Evolutionary conservation across 2,329 filamentous ascomycete genomes (phyloP).

Genomic region (Cordyceps fumosorosea): DNA sequence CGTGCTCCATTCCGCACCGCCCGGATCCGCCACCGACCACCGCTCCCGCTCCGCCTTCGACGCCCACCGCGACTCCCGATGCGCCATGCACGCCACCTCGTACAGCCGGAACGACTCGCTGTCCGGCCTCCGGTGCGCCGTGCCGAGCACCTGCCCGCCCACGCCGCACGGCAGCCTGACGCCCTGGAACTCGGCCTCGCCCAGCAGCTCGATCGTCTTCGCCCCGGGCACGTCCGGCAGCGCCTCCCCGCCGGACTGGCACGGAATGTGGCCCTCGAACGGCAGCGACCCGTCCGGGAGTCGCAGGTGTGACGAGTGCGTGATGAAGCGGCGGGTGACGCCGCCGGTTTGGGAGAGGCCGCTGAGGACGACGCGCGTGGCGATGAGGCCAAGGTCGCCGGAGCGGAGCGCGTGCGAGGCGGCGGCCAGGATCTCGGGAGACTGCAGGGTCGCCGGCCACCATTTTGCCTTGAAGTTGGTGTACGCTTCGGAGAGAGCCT

Average conservation of each 20-base stretch:
- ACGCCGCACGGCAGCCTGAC: slow-evolving; percentile 16
- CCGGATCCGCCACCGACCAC: slow-evolving; percentile 14
- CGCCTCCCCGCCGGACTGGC: slow-evolving; percentile 16
- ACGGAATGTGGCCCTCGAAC: slow-evolving; percentile 16
- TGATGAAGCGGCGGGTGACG: slow-evolving; percentile 13
- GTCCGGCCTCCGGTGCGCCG: slow-evolving; percentile 13
- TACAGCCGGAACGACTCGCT: slow-evolving; percentile 15
- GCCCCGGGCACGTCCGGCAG: neutral
- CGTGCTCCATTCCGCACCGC: slow-evolving; percentile 15
- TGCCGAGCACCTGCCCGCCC: slow-evolving; percentile 15
- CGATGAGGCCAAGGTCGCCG: slow-evolving; percentile 10
- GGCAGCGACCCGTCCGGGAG: slow-evolving; percentile 15
- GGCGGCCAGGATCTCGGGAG: slow-evolving; percentile 15
- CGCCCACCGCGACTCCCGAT: slow-evolving; percentile 16
- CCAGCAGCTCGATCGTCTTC: slow-evolving; percentile 7
- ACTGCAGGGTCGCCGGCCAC: slow-evolving; percentile 17
- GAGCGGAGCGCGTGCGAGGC: slow-evolving; percentile 15
- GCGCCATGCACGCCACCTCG: slow-evolving; percentile 16
- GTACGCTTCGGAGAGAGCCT: slow-evolving; percentile 14
- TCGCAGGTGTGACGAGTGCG: slow-evolving; percentile 11
- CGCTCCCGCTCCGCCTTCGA: slow-evolving; percentile 10
- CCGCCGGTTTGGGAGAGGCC: slow-evolving; percentile 17
- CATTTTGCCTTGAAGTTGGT: slow-evolving; percentile 15
- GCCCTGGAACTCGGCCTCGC: slow-evolving; percentile 17
- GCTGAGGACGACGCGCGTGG: slow-evolving; percentile 14